Evolutionary conservation across 2,329 filamentous ascomycete genomes (phyloP).

Genomic region (Penicillium sp.): DNA sequence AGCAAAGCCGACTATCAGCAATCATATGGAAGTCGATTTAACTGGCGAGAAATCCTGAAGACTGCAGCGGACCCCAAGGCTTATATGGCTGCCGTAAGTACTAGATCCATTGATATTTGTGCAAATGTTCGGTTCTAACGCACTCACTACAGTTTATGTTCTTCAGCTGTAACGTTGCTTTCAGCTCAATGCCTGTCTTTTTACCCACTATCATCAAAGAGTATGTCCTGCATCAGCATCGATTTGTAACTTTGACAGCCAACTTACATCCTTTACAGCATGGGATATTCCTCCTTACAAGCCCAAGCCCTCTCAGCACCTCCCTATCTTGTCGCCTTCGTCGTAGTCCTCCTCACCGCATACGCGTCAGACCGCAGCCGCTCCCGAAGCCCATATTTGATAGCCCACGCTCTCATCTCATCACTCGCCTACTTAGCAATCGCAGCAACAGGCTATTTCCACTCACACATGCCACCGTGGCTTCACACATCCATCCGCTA

Average conservation of each 20-base stretch:
- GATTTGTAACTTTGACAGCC: neutral
- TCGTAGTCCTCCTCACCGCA: constrained; percentile 68
- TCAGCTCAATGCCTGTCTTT: constrained; percentile 83
- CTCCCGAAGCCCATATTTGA: constrained; percentile 63
- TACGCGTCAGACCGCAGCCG: constrained; percentile 66
- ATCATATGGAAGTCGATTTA: constrained; percentile 40
- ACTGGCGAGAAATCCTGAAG: constrained; percentile 56
- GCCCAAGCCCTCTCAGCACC: constrained; percentile 78
- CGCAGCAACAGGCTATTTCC: constrained; percentile 50
- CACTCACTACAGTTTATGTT: constrained; percentile 60
- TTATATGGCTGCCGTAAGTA: constrained; percentile 65
- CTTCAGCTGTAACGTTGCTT: constrained; percentile 83
- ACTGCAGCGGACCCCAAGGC: constrained; percentile 64
- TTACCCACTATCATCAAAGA: constrained; percentile 74
- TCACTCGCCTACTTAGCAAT: constrained; percentile 63
- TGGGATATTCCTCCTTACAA: constrained; percentile 67
- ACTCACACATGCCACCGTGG: constrained; percentile 31
- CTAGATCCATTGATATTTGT: too few relatives aligned
- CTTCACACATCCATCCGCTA: constrained; percentile 56
- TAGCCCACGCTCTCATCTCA: constrained; percentile 67
- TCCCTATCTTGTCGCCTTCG: constrained; percentile 74
- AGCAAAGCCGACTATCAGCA: constrained; percentile 44
- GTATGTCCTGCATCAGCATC: constrained; percentile 23
- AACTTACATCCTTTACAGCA: constrained; percentile 33
- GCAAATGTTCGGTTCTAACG: neutral